A percentile compares a stretch with the other conserved stretches of the same genome.
These are phyloP conservation scores for Fusarium tupiense DNA, from an alignment of 2,329 filamentous ascomycete genomes.

Conservation along the genomic window DNA sequence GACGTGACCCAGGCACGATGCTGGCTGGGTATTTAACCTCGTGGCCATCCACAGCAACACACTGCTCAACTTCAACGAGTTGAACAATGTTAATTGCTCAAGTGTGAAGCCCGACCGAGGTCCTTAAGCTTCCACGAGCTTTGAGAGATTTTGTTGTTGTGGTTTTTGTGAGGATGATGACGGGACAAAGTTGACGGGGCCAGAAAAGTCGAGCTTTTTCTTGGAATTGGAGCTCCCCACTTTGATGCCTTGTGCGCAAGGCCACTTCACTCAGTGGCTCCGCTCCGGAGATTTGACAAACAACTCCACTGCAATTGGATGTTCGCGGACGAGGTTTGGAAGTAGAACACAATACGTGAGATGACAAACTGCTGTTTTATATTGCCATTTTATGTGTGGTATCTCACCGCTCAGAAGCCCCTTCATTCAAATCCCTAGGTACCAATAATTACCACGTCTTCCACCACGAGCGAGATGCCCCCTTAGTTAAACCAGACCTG, in stretches of 20 bases:
- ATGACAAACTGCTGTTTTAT: background rate
- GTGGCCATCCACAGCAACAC: slow-evolving; percentile 42
- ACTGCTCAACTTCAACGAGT: slow-evolving; percentile 27
- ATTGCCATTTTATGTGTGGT: background rate
- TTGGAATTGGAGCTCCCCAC: slow-evolving; percentile 42
- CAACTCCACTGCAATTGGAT: background rate
- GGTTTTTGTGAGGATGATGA: slow-evolving; percentile 29
- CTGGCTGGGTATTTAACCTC: slow-evolving; percentile 37
- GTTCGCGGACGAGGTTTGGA: background rate
- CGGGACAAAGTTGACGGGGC: slow-evolving; percentile 14
- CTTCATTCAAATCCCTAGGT: background rate
- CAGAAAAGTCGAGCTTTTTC: slow-evolving; percentile 38
- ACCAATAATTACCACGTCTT: background rate
- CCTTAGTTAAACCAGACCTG: background rate
- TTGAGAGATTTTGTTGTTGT: slow-evolving; percentile 15
- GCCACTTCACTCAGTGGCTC: slow-evolving; percentile 13
- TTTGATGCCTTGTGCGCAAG: slow-evolving; percentile 47
- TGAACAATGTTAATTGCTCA: slow-evolving; percentile 32
- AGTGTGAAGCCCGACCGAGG: slow-evolving; percentile 29
- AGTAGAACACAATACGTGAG: background rate
- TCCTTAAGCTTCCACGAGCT: slow-evolving; percentile 17
- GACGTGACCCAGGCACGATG: slow-evolving; percentile 44
- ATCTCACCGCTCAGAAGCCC: background rate
- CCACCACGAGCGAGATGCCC: background rate
- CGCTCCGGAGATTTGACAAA: slow-evolving; percentile 2